Conservation (phyloP, 2,329 filamentous ascomycete genomes). For the Rutstroemia sp. region DNA sequence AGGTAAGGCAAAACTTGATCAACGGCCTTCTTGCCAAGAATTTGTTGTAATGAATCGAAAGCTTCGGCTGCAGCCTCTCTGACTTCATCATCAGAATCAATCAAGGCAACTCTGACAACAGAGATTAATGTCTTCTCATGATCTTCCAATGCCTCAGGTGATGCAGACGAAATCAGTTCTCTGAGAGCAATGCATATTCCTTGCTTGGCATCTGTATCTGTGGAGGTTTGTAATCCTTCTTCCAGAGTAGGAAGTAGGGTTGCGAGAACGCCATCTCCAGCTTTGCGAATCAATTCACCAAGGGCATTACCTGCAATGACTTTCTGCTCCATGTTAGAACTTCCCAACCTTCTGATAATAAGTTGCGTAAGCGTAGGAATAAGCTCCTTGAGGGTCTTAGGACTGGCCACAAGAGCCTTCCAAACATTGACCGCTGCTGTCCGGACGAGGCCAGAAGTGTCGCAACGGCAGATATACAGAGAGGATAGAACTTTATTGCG, state of each 20-base stretch:
- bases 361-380: constrained; percentile 92
- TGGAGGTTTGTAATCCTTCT: constrained; percentile 80
- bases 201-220: constrained; percentile 87
- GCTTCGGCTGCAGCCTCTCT: constrained; percentile 94
- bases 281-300: constrained; percentile 93
- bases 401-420: constrained; percentile 93
- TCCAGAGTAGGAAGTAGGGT: constrained; percentile 86
- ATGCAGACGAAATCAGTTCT: constrained; percentile 85
- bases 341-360: constrained; percentile 87
- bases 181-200: constrained; percentile 95
- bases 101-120: constrained; percentile 86
- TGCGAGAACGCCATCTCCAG: constrained; percentile 85
- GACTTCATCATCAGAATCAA: constrained; percentile 82
- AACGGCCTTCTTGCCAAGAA: constrained; percentile 87
- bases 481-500: constrained; percentile 96
- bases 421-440: constrained; percentile 86
- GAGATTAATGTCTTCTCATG: constrained; percentile 94
- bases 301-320: constrained; percentile 96
- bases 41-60: constrained; percentile 90
- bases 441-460: constrained; percentile 87
- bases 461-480: constrained; percentile 93
- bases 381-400: constrained; percentile 87
- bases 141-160: constrained; percentile 81
- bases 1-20: constrained; percentile 93
- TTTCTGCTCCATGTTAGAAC: constrained; percentile 97